Base-by-base conservation (phyloP, 495 filamentous ascomycete genomes). In the Choiromyces venosus region DNA sequence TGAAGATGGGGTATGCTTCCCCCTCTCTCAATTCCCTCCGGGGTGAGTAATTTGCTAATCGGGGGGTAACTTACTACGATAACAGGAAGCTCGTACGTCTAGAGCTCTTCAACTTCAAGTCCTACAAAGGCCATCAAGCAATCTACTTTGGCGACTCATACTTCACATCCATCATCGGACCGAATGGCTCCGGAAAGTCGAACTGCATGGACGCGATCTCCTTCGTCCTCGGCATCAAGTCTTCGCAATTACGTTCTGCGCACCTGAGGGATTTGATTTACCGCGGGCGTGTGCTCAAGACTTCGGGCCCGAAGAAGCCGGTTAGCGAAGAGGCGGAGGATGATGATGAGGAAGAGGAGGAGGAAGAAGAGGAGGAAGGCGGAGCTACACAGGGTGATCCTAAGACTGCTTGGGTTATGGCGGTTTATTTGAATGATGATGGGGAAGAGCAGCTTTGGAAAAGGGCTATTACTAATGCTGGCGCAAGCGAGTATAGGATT, bases 201-300 rank as follows among this genome's bases (percentile, higher is more conserved):
- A 99, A 99, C 82, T 97, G 94, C 72, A 99, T 99, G 95, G 95
- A 99, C 83, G 95, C 95, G 76, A 99, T 99, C 75, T 99, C 95
- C 66, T 99, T 99, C 84, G 96, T 98, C 66, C 87, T 99, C 73
- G 95, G 95, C 74, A 98, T 99, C 82, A 98, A 98, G 81, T 98
- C 95, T 1, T 96, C 94, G 16, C 93, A 97, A 82, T 86, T 99
- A 37, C 93, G 95, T 82, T 98, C 96, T 0, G 88, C 92, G n/a
- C 93, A 98, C 74, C 89, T 99, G 5, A 91, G 91, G 77, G 95
- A 99, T 73, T 87, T 99, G 5, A 91, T 99, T 65, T 99, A 98
- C 83, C 94, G 95, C 71, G 96, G 95, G 39, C 92, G 94, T 66
- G 94, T 98, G 16, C 85, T 99, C 82, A 90, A 92, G 80, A 94